These are phyloP conservation scores for Auriscalpium microsporum DNA, from an alignment of 768 basidiomycete genomes.

Conservation along the genomic window DNA sequence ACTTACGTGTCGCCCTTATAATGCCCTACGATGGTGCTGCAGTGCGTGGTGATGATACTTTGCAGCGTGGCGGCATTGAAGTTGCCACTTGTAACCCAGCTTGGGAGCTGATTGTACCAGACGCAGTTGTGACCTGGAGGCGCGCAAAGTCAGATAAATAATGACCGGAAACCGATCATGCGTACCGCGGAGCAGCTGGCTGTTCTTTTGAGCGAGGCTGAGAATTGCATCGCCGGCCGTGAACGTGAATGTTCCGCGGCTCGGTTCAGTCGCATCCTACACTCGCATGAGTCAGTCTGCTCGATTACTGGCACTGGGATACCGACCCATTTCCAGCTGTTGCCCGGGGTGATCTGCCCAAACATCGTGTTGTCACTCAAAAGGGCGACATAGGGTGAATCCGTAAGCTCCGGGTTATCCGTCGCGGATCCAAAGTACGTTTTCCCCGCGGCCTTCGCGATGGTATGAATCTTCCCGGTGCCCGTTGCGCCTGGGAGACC, in stretches of 20 bases:
- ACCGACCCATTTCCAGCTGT: conserved; percentile 38
- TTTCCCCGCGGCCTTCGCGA: conserved; percentile 33
- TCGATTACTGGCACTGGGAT: neutral
- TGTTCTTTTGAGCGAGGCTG: conserved; percentile 35
- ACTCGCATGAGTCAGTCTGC: neutral
- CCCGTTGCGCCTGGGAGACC: conserved; percentile 5
- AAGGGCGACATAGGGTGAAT: conserved; percentile 29
- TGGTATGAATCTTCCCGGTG: conserved; percentile 24
- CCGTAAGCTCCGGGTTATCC: conserved; percentile 36
- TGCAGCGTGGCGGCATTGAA: conserved; percentile 24
- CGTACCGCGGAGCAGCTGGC: conserved; percentile 39
- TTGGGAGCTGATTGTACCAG: conserved; percentile 38
- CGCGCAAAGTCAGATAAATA: neutral
- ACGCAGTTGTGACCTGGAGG: conserved; percentile 30
- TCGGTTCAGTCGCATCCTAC: conserved; percentile 46
- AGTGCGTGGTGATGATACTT: conserved; percentile 27
- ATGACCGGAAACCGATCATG: neutral
- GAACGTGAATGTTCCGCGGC: conserved; percentile 39
- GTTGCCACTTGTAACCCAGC: conserved; percentile 26
- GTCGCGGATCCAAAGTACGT: conserved; percentile 42
- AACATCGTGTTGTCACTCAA: conserved; percentile 30
- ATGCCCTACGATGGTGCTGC: conserved; percentile 27
- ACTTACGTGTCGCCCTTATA: conserved; percentile 32
- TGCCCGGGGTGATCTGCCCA: conserved; percentile 37
- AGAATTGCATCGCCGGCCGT: conserved; percentile 36